phyloP scores from a whole-genome alignment of 1,139 yeast genomes.

The Geotrichum klebahnii region DNA sequence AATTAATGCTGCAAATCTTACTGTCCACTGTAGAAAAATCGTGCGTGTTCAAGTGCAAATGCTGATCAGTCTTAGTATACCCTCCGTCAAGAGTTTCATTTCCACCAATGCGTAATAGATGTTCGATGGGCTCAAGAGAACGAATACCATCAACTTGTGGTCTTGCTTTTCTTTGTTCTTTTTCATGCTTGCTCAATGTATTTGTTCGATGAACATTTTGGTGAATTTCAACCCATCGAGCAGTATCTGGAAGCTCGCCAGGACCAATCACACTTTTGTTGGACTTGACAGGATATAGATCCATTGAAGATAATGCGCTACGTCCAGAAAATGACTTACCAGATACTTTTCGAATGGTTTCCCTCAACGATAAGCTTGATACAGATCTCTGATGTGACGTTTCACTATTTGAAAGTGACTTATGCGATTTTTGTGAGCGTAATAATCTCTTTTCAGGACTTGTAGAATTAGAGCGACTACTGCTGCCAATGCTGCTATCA shows the following conservation, averaged over 20 bases:
- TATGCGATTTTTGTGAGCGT: constrained; percentile 45
- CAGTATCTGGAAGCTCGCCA: constrained; percentile 27
- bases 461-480: constrained; percentile 6
- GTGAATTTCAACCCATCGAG: constrained; percentile 49
- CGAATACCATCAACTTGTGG: constrained; percentile 63
- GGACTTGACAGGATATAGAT: constrained; percentile 54
- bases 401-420: constrained; percentile 66
- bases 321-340: constrained; percentile 11
- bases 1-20: constrained; percentile 31
- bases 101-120: constrained; percentile 32
- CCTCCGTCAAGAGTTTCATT: constrained; percentile 31
- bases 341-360: constrained; percentile 17
- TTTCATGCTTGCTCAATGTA: constrained; percentile 65
- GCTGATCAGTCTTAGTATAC: constrained; percentile 25
- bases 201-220: constrained; percentile 71
- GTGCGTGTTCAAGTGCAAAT: constrained; percentile 23
- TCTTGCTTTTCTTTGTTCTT: constrained; percentile 62
- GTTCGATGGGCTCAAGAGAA: constrained; percentile 58
- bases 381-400: constrained; percentile 64
- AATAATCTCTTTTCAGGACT: constrained; percentile 9
- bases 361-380: constrained; percentile 18
- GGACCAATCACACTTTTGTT: constrained; percentile 53
- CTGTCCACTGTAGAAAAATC: constrained; percentile 35
- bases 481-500: background rate
- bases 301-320: constrained; percentile 51